Percentiles rank a stretch among this genome's conserved stretches.
Evolutionary conservation across 202 grass and related monocot species (phyloP).

Genomic region (Elaeis oleifera): DNA sequence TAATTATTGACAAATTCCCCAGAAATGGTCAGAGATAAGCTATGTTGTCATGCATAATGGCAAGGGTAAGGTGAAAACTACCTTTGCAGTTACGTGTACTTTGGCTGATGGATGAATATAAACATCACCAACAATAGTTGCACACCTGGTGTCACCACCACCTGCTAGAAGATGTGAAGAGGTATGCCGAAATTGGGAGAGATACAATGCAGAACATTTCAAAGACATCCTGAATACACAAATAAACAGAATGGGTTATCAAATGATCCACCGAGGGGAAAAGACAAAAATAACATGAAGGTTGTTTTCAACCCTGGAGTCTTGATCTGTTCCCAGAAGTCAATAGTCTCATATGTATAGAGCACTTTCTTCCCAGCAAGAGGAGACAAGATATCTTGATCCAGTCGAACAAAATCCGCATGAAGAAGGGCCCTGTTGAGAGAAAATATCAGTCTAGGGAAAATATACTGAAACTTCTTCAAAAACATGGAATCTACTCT

Average conservation of each 20-base stretch:
- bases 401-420: slow-evolving; percentile 88
- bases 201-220: slow-evolving; percentile 87
- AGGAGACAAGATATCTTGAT: slow-evolving; percentile 98
- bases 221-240: slow-evolving; percentile 68
- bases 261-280: slow-evolving; percentile 1
- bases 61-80: slow-evolving; percentile 14
- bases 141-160: slow-evolving; percentile 56
- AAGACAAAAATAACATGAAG: neutral
- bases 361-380: slow-evolving; percentile 91
- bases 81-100: slow-evolving; percentile 97
- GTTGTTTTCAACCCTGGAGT: slow-evolving; percentile 68
- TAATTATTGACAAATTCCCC: too few relatives aligned
- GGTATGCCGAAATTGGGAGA: slow-evolving; percentile 65
- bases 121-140: slow-evolving; percentile 79
- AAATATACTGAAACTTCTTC: neutral
- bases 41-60: too few relatives aligned
- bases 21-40: too few relatives aligned
- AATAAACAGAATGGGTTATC: slow-evolving; percentile 16
- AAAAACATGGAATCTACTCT: neutral
- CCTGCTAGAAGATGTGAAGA: slow-evolving; percentile 81
- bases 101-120: slow-evolving; percentile 98
- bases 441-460: slow-evolving; percentile 19
- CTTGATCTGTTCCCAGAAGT: slow-evolving; percentile 99
- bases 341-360: slow-evolving; percentile 84
- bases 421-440: slow-evolving; percentile 60